Evolutionary conservation across 345 rosid species (phyloP).

Genomic region (Salix brachista): DNA sequence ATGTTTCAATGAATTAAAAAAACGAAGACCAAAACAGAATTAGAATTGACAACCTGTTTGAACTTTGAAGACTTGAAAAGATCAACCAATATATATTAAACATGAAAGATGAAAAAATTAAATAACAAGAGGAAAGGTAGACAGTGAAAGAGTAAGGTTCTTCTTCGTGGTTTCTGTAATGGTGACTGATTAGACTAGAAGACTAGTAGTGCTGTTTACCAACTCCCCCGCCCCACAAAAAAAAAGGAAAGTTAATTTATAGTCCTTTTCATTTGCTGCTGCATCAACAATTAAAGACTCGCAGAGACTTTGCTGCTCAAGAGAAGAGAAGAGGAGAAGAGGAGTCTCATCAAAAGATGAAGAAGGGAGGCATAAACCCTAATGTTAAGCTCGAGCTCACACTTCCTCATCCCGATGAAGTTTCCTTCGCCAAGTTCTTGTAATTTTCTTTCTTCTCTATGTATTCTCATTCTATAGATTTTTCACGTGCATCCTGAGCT

Average conservation of each 20-base stretch:
- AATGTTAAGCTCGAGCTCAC: conserved; percentile 46
- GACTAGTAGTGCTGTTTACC: not conserved
- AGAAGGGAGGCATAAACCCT: conserved; percentile 53
- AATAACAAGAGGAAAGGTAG: not conserved
- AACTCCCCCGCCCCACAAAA: not conserved
- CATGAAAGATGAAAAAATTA: not conserved
- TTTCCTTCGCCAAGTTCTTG: conserved; percentile 65
- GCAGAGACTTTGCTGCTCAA: not conserved
- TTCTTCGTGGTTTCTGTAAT: conserved; percentile 8
- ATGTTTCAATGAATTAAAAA: too few species aligned
- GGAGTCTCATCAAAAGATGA: conserved; percentile 35
- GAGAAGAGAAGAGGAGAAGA: not conserved
- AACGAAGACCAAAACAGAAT: too few species aligned
- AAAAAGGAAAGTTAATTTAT: not conserved
- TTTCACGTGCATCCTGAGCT: not conserved
- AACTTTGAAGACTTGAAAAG: too few species aligned
- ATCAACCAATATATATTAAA: not conserved
- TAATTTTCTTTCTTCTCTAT: conserved; percentile 15
- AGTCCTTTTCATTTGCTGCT: not conserved
- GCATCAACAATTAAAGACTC: not conserved
- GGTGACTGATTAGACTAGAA: not conserved
- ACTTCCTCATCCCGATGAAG: conserved; percentile 49
- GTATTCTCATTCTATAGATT: not conserved
- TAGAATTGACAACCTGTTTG: too few species aligned
- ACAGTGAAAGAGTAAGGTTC: not conserved